Evolutionary conservation across 2,329 filamentous ascomycete species (phyloP).

Genomic region (Coniochaeta hoffmannii): DNA sequence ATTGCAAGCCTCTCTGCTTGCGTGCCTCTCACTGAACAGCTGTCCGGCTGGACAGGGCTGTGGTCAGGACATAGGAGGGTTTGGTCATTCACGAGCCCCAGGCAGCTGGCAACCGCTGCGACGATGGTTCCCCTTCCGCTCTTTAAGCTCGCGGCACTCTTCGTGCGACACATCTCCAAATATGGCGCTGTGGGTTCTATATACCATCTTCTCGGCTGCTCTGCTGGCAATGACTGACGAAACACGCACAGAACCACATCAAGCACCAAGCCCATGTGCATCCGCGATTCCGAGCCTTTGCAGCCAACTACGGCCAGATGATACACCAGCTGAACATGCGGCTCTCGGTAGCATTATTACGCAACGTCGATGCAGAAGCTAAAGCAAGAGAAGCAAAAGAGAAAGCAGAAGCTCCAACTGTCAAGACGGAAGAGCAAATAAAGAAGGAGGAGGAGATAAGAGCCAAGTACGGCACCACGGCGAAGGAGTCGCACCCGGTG

Average conservation of each 20-base stretch:
- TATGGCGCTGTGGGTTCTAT: slow-evolving; percentile 54
- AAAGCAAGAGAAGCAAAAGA: slow-evolving; percentile 54
- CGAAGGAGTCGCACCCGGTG: slow-evolving; percentile 31
- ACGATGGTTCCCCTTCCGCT: slow-evolving; percentile 58
- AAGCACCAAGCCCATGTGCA: slow-evolving; percentile 61
- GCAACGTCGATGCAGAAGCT: slow-evolving; percentile 49
- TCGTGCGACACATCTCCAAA: slow-evolving; percentile 60
- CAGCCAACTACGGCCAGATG: slow-evolving; percentile 53
- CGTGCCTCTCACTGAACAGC: neutral
- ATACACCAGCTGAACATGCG: slow-evolving; percentile 64
- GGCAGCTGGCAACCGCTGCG: neutral
- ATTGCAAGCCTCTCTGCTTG: neutral
- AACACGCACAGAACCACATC: slow-evolving; percentile 49
- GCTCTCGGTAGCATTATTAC: slow-evolving; percentile 49
- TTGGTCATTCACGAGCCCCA: neutral
- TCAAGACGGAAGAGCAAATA: slow-evolving; percentile 56
- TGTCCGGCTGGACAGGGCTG: neutral
- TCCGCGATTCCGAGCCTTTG: slow-evolving; percentile 50
- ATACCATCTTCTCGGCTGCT: neutral
- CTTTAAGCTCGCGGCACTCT: slow-evolving; percentile 59
- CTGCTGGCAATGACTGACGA: slow-evolving; percentile 5
- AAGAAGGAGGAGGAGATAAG: slow-evolving; percentile 43
- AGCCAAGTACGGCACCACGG: slow-evolving; percentile 32
- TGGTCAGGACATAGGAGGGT: neutral
- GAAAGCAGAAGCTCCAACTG: slow-evolving; percentile 55